These are phyloP conservation scores for Eucalyptus regnans DNA, from an alignment of 345 rosid species.

Conservation along the genomic window DNA sequence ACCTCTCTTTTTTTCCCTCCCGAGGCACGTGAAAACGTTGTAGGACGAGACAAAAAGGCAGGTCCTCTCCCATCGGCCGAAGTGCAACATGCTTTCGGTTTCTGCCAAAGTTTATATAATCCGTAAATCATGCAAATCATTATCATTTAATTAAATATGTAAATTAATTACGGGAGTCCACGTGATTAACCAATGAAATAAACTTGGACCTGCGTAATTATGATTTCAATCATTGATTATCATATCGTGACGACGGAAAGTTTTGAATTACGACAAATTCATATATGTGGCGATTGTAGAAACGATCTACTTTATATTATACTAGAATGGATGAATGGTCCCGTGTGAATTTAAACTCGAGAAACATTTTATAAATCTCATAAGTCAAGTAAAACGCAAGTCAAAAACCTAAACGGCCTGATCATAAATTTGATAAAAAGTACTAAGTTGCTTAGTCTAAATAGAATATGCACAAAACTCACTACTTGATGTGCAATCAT, in stretches of 20 bases:
- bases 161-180: neutral
- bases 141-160: neutral
- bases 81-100: neutral
- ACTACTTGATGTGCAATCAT: neutral
- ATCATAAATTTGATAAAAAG: neutral
- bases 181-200: neutral
- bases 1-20: neutral
- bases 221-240: neutral
- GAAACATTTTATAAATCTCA: neutral
- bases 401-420: fast-evolving
- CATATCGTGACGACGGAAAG: fast-evolving
- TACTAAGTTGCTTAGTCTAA: neutral
- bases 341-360: fast-evolving
- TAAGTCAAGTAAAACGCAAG: neutral
- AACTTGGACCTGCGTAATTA: neutral
- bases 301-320: neutral
- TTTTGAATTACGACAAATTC: neutral
- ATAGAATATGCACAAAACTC: neutral
- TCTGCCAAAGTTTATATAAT: neutral
- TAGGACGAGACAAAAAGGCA: neutral
- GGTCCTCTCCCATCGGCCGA: neutral
- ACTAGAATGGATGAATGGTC: neutral
- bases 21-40: neutral
- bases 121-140: neutral
- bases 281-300: fast-evolving